A percentile compares a stretch with the other conserved stretches of the same genome.
phyloP scores from a whole-genome alignment of 306 rosid species.

The Urtica urens region DNA sequence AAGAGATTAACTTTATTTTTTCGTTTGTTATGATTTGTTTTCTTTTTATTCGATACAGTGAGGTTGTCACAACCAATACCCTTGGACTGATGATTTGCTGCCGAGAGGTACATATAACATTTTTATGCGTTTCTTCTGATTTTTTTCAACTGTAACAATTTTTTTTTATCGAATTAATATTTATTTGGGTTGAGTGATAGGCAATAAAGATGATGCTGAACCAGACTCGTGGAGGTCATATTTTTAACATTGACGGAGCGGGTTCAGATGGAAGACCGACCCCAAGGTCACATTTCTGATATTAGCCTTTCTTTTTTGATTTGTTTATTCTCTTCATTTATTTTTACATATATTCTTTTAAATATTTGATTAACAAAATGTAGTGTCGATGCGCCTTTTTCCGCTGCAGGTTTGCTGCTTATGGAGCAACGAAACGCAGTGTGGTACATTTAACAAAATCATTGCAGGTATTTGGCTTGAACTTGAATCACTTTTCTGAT shows the following conservation, averaged over 20 bases:
- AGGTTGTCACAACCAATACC: constrained; percentile 84
- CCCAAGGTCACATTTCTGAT: constrained; percentile 50
- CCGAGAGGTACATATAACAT: constrained; percentile 65
- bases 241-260: constrained; percentile 94
- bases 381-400: not conserved
- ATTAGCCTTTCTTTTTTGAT: not conserved
- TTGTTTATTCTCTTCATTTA: too few species aligned
- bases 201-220: constrained; percentile 84
- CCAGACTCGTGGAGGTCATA: constrained; percentile 88
- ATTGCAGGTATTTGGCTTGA: constrained; percentile 47
- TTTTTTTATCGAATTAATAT: too few species aligned
- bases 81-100: constrained; percentile 97
- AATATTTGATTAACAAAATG: too few species aligned
- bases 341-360: too few species aligned
- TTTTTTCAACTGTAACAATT: too few species aligned
- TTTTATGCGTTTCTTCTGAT: too few species aligned
- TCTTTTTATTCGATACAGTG: constrained; percentile 47
- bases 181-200: constrained; percentile 38
- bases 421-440: constrained; percentile 97
- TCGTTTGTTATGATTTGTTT: constrained; percentile 13
- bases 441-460: constrained; percentile 95
- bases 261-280: constrained; percentile 99
- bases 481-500: not conserved
- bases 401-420: constrained; percentile 76
- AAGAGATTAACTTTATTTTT: too few species aligned